phyloP scores from a whole-genome alignment of 2,329 filamentous ascomycete genomes.

The Cercospora sp. region DNA sequence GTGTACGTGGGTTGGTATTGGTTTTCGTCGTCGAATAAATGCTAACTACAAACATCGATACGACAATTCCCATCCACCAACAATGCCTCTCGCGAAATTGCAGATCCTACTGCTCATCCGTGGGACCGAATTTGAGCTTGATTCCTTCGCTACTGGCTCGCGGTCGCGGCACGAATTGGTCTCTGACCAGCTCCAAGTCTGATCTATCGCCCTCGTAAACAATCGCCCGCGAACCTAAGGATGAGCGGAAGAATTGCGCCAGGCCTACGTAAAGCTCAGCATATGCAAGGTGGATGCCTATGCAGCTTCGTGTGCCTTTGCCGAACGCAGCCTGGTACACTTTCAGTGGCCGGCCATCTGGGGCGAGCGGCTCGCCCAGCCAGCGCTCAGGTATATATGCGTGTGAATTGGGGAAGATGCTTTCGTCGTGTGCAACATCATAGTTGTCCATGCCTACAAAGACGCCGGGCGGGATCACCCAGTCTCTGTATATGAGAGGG shows the following conservation, averaged over 20 bases:
- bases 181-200: constrained; percentile 15
- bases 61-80: neutral
- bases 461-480: constrained; percentile 21
- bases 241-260: constrained; percentile 17
- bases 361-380: constrained; percentile 16
- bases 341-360: constrained; percentile 18
- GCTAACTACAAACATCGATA: neutral
- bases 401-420: constrained; percentile 21
- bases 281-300: constrained; percentile 21
- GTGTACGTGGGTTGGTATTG: neutral
- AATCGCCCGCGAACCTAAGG: constrained; percentile 3
- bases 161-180: constrained; percentile 7
- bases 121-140: neutral
- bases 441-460: constrained; percentile 22
- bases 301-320: constrained; percentile 19
- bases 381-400: constrained; percentile 24
- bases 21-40: neutral
- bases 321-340: constrained; percentile 18
- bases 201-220: constrained; percentile 11
- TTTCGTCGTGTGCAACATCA: constrained; percentile 21
- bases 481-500: constrained; percentile 21
- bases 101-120: neutral
- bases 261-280: constrained; percentile 18
- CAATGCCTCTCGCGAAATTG: neutral
- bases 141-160: neutral